Base-by-base conservation (phyloP, 192 early-diverging fungal species). In the Backusella liffmaniae region DNA sequence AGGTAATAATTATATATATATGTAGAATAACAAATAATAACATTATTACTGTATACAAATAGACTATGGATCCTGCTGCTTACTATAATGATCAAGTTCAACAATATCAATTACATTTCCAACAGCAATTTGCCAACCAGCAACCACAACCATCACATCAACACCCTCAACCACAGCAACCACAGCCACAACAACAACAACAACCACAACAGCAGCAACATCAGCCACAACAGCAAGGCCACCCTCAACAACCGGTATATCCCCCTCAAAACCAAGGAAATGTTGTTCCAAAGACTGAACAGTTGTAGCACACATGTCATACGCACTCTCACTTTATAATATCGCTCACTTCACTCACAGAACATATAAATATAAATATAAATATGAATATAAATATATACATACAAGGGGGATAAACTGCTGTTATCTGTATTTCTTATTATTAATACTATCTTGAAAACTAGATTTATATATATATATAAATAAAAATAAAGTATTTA, bases 71-170 rank as follows among this genome's bases (percentile, higher is more conserved):
- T 30, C 30, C 29, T 18, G 29, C 29, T 70, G 32, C 30, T 23
- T 71, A 29, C 29, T 75, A 37, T 42, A 21, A 46, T 66, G 81
- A 82, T 15, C 77, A 82, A 73, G 59, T 82, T 5, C 81, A 82
- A n/a, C 81, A 82, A 53, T 79, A 79, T 68, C 77, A 82, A 53
- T 67, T 80, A 21, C 78, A 79, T 49, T 39, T 79, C n/a, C 78
- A 79, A 56, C 78, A 49, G 46, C 46, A 79, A 72, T 79, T 79
- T 66, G 78, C 78, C 49, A 49, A 68, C n/a, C 70, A 72, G 41
- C 77, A 78, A 26, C 18, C 71, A 23, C 59, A 75, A 69, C 67
- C 41, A 69, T 32, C 41, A 51, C 42, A 34, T 53, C 71, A 72
- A 53, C 71, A 72, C 15, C 71, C 44, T 35, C 44, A 34, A 13